Evolutionary conservation across 176 grass and related monocot genomes (phyloP), one percentile per base, ranked within the genome.

Genomic region (Musa troglodytarum): DNA sequence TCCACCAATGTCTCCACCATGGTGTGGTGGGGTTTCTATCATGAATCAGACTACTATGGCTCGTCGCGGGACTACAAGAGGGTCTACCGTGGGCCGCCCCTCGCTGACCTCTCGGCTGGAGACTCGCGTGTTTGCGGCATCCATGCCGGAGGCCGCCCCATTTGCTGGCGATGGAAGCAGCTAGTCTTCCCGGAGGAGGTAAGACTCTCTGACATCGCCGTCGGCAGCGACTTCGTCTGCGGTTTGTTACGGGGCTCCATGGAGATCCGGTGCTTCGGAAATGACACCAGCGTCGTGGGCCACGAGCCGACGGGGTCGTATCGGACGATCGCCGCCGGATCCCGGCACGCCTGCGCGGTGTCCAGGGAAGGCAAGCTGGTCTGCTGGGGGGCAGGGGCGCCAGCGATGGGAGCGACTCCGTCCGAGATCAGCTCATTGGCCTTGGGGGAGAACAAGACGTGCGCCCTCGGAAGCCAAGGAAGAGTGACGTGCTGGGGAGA

Each of bases 151-250:
- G 73, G 50, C 51, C 61, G 85, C 54, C 89, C 92, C 82, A 69
- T 77, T 72, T 97, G 94, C 80, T 97, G 90, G 94, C 83, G 90
- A 1, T 97, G 94, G 94, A 86, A 77, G 13, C 66, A 80, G 15
- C 75, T 97, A 0, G 19, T 1, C 2, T 24, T 84, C 1, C 80
- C 88, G 15, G 21, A 64, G 9, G 73, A 34, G 10, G 9, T 76
- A 4, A 17, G 17, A 12, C 83, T 98, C 83, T 76, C 75, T n/a
- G 88, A 80, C 77, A 78, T 92, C 52, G 89, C 89, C 81, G 92
- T 96, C 1, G 92, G 92, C 1, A 51, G 72, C 14, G 74, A 85
- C 2, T 97, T 97, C 86, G 81, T 93, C 25, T 97, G 93, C 75
- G 93, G 77, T 4, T 78, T 97, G 74, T 1, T 85, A 10, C 11